Base-by-base conservation (phyloP, 2,329 filamentous ascomycete genomes). In the Calonectria naviculata region DNA sequence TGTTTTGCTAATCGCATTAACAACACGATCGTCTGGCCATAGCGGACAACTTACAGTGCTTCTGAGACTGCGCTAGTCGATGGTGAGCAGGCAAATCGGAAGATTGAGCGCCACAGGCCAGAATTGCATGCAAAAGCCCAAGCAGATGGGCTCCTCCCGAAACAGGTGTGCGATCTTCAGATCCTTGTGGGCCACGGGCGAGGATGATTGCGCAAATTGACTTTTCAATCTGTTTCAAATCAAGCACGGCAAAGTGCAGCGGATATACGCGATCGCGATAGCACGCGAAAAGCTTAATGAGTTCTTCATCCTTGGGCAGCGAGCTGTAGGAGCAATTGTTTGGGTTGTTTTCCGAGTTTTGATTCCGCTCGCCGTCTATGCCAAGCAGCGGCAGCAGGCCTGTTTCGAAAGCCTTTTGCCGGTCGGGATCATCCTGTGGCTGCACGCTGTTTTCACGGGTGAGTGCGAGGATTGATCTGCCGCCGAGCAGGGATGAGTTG, bases 31-130 rank as follows among this genome's bases (percentile, higher is more conserved):
- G 71, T 29, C 6, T 1, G 7, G 12, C 12, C 5, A 4, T 6
- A 5, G 8, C 4, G 3, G 12, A 2, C 6, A 7, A 21, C 73
- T 44, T 24, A 71, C 74, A 13, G 2, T 76, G 46, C 21, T 70
- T 56, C 19, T 64, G 52, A 21, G 68, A 73, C 19, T 68, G 63
- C 10, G 41, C 28, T 1, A 67, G 36, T 6, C 74, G 61, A 15
- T 17, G 26, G 3, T 64, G 15, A 24, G 41, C 31, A 1, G 26
- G 24, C 1, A 75, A 54, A 21, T 77, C 70, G 3, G 74, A 77
- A 19, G 73, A 76, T 7, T 76, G 73, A 2, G 74, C 74, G 15
- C 75, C 74, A 8, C 70, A 71, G 0, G 74, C 73, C 2, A 77
- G 21, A 19, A 77, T 76, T 8, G 75, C 68, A 68, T 77, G 73